Conservation (phyloP, 2,329 filamentous ascomycete genomes). For the Akanthomyces uredinophilus region DNA sequence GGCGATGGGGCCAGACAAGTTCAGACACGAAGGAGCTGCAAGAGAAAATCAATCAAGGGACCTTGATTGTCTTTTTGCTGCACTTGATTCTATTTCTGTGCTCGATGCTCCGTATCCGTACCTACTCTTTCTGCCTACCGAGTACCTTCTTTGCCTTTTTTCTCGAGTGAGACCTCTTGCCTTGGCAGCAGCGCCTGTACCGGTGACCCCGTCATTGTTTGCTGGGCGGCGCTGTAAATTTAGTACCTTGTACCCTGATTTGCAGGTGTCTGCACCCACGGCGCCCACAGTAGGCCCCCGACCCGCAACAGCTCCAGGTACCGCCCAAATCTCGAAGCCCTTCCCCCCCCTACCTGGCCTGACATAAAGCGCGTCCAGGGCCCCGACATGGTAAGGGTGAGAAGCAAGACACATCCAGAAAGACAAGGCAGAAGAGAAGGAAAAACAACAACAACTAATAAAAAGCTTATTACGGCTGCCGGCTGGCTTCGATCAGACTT, state of each 20-base stretch:
- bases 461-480: not conserved
- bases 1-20: not conserved
- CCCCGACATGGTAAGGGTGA: not conserved
- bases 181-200: not conserved
- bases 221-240: not conserved
- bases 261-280: not conserved
- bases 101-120: not conserved
- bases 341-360: slow-evolving; percentile 3
- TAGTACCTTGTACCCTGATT: slow-evolving; percentile 1
- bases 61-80: not conserved
- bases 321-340: not conserved
- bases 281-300: not conserved
- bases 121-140: not conserved
- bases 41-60: not conserved
- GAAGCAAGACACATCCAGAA: not conserved
- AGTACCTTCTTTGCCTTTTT: not conserved
- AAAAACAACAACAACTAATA: not conserved
- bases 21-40: not conserved
- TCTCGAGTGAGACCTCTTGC: slow-evolving; percentile 1
- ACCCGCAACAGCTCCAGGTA: not conserved
- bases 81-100: not conserved
- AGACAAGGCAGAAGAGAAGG: not conserved
- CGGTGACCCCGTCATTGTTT: not conserved
- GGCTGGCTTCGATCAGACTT: not conserved
- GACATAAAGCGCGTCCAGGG: slow-evolving; percentile 11